Percentiles rank a stretch among this genome's conserved stretches.
These are phyloP conservation scores for Neurospora sp. DNA, from an alignment of 495 filamentous ascomycete genomes.

Conservation along the genomic window DNA sequence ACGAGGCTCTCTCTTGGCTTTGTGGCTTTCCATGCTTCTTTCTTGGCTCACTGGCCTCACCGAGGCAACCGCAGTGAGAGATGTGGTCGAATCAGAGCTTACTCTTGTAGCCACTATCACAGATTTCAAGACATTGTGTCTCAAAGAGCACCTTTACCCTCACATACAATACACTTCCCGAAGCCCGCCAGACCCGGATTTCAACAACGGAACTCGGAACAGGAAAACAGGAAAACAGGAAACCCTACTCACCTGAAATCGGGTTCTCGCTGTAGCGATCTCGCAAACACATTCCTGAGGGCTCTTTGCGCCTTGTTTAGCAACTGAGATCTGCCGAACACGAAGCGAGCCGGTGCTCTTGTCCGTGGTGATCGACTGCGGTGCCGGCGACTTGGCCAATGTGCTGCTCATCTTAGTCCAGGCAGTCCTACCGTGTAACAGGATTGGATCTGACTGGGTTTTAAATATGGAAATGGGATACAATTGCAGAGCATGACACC, in stretches of 20 bases:
- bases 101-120: background rate
- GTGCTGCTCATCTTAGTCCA: background rate
- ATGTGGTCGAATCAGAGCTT: background rate
- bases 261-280: background rate
- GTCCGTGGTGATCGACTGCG: background rate
- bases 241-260: background rate
- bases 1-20: background rate
- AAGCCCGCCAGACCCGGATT: background rate
- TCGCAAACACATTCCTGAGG: background rate
- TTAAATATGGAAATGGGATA: background rate
- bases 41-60: background rate
- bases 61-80: background rate
- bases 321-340: background rate
- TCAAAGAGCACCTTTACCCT: background rate
- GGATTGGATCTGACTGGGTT: background rate
- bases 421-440: background rate
- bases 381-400: background rate
- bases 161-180: background rate
- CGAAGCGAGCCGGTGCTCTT: background rate
- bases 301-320: background rate
- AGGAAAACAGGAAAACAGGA: background rate
- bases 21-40: background rate
- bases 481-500: background rate
- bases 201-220: background rate
- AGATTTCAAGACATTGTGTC: background rate